phyloP scores from a whole-genome alignment of 768 basidiomycete species.

The Sporobolomyces phaffii region DNA sequence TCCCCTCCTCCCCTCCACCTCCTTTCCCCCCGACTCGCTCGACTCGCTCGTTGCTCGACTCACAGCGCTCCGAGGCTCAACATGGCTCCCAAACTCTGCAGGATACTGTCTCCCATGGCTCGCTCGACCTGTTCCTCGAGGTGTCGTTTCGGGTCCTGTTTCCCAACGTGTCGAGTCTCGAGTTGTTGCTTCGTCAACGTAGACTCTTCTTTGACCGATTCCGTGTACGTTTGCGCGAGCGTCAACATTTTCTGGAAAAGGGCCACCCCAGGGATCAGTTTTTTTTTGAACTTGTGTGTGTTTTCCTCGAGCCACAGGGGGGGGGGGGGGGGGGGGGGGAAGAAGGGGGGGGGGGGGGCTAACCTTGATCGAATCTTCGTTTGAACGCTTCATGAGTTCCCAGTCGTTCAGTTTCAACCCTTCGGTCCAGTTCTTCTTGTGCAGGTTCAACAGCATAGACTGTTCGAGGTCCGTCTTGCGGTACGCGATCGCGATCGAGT shows the following conservation, averaged over 20 bases:
- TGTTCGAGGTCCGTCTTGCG: slow-evolving; percentile 98
- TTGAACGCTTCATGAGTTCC: slow-evolving; percentile 72
- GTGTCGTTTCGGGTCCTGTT: slow-evolving; percentile 75
- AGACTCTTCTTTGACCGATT: slow-evolving; percentile 94
- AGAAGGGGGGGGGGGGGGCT: slow-evolving; percentile 44
- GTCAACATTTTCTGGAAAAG: slow-evolving; percentile 75
- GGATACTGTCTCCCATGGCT: slow-evolving; percentile 72
- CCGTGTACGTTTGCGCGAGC: slow-evolving; percentile 90
- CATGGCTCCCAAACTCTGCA: slow-evolving; percentile 36
- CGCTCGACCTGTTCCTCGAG: slow-evolving; percentile 95
- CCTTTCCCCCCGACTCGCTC: no score
- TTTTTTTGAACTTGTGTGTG: no score
- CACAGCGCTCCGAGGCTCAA: slow-evolving; percentile 19
- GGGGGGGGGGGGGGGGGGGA: slow-evolving; percentile 41
- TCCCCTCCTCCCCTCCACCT: no score
- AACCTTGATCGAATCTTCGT: slow-evolving; percentile 93
- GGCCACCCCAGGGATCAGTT: neutral
- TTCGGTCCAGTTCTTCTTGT: slow-evolving; percentile 99
- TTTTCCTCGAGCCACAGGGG: neutral
- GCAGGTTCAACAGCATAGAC: slow-evolving; percentile 96
- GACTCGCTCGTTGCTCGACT: slow-evolving; percentile 4
- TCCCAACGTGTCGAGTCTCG: slow-evolving; percentile 63
- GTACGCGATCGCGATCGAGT: slow-evolving; percentile 95
- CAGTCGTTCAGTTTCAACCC: slow-evolving; percentile 89
- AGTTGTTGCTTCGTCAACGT: slow-evolving; percentile 89